Percentiles rank a stretch among this genome's conserved stretches.
Evolutionary conservation across 1,284 basidiomycete genomes (phyloP).

Genomic region (Cutaneotrichosporon daszewskae): DNA sequence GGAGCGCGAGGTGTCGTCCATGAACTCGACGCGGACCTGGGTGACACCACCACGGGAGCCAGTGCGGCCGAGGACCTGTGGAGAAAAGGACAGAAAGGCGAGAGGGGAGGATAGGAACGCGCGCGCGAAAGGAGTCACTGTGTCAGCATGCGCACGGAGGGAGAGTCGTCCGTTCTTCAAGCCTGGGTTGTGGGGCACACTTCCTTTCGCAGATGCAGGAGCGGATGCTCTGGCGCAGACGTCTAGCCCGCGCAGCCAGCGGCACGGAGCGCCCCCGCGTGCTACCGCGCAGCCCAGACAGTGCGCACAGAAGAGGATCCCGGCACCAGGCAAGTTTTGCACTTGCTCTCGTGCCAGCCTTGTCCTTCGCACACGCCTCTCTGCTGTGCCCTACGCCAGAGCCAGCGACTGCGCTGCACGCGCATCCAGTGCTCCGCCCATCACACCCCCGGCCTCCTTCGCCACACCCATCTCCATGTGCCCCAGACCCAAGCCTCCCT

Average conservation of each 20-base stretch:
- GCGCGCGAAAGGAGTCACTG: conserved; percentile 1
- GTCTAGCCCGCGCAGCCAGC: too few species aligned
- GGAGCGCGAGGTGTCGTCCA: conserved; percentile 92
- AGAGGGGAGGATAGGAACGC: not conserved
- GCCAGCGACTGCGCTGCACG: too few species aligned
- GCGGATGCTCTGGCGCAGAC: not conserved
- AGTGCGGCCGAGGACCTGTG: conserved; percentile 92
- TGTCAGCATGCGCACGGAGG: not conserved
- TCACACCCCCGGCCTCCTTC: not conserved
- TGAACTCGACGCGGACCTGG: conserved; percentile 99
- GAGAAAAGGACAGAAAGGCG: not conserved
- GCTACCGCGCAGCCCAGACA: too few species aligned
- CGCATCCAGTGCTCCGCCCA: too few species aligned
- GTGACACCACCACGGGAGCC: conserved; percentile 99
- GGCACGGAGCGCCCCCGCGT: too few species aligned
- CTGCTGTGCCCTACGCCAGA: not conserved
- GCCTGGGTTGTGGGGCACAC: not conserved
- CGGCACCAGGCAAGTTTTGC: too few species aligned
- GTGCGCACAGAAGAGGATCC: too few species aligned
- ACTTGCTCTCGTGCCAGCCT: not conserved
- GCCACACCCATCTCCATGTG: not conserved
- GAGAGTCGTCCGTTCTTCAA: too few species aligned
- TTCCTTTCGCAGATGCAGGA: too few species aligned
- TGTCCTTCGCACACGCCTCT: not conserved
- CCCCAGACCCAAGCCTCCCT: not conserved